Conservation (phyloP, 257 asterid genomes). For the Linaria vulgaris region DNA sequence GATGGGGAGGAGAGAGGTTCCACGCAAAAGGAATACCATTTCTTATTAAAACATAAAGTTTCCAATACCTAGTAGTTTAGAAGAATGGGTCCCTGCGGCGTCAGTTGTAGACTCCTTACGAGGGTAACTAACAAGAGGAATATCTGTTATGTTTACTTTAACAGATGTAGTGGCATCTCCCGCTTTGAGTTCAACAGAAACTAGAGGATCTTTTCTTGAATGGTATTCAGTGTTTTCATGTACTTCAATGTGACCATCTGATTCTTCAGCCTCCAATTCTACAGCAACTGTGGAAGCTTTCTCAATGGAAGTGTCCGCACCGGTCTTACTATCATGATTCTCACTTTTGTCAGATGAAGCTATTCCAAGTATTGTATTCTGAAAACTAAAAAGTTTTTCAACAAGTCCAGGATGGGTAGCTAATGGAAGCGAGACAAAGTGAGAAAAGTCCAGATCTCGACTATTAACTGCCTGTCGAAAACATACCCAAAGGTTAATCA, state of each 20-base stretch:
- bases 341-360: conserved; percentile 37
- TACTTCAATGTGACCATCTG: conserved; percentile 30
- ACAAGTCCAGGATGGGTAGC: conserved; percentile 80
- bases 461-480: conserved; percentile 70
- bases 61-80: conserved; percentile 43
- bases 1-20: background rate
- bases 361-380: conserved; percentile 59
- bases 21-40: background rate
- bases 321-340: conserved; percentile 37
- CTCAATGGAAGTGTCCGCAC: conserved; percentile 35
- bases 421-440: conserved; percentile 96
- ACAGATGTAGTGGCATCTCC: conserved; percentile 27
- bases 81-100: conserved; percentile 37
- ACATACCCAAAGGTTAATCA: conserved; percentile 21
- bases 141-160: conserved; percentile 33
- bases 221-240: conserved; percentile 24
- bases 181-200: conserved; percentile 41
- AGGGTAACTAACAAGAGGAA: conserved; percentile 56
- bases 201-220: conserved; percentile 31
- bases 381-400: conserved; percentile 73
- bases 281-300: conserved; percentile 33
- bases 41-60: background rate
- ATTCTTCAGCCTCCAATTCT: conserved; percentile 35
- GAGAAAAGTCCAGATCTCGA: conserved; percentile 78
- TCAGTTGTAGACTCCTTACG: conserved; percentile 45